Conservation (phyloP, 1,284 basidiomycete species). For the Pascua guehoae region DNA sequence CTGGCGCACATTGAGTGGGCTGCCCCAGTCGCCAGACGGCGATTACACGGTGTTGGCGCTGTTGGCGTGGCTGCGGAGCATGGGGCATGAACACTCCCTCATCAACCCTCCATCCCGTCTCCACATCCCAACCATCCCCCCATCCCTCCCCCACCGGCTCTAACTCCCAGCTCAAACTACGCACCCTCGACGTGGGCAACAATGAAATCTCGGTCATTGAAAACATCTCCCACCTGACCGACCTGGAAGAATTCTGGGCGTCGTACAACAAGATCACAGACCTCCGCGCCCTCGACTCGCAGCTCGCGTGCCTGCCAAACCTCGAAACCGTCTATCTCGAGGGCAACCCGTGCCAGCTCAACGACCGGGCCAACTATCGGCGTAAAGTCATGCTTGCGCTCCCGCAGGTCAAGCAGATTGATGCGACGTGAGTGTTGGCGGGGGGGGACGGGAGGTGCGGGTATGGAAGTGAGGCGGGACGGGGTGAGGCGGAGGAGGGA, state of each 20-base stretch:
- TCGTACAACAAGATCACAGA: constrained; percentile 79
- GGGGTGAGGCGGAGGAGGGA: too few relatives aligned
- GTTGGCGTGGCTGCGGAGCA: too few relatives aligned
- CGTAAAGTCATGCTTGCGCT: constrained; percentile 84
- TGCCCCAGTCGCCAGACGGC: too few relatives aligned
- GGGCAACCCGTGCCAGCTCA: constrained; percentile 82
- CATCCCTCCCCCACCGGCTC: background rate
- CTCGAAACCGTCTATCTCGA: constrained; percentile 92
- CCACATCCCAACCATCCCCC: constrained; percentile 2
- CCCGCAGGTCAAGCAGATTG: constrained; percentile 87
- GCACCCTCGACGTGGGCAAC: constrained; percentile 80
- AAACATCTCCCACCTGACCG: constrained; percentile 69
- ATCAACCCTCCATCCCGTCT: too few relatives aligned
- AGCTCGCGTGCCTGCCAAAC: constrained; percentile 65
- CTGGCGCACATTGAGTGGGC: too few relatives aligned
- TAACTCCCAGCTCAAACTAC: constrained; percentile 62
- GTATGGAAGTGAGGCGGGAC: too few relatives aligned
- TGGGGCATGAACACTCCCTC: too few relatives aligned
- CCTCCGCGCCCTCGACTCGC: constrained; percentile 63
- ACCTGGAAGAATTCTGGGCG: constrained; percentile 91
- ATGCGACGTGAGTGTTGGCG: constrained; percentile 72
- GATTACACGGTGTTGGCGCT: too few relatives aligned
- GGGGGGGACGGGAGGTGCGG: too few relatives aligned
- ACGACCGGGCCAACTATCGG: constrained; percentile 74
- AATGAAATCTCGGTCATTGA: constrained; percentile 79